phyloP scores from a whole-genome alignment of 2,329 filamentous ascomycete species.

The Chaetomiaceae sp. region DNA sequence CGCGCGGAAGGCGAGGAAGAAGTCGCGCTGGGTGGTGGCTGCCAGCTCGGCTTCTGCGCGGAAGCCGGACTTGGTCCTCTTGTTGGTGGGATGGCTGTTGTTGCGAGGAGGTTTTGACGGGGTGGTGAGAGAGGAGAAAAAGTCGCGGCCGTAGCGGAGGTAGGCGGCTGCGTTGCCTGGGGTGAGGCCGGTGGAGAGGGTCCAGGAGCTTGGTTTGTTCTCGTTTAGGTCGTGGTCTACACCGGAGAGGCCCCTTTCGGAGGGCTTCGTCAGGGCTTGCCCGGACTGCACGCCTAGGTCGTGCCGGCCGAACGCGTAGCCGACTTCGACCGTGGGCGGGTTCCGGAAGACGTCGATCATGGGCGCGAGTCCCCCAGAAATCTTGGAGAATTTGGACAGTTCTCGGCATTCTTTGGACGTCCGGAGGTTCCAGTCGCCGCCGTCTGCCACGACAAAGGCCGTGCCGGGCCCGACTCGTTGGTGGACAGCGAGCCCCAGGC shows the following conservation, averaged over 20 bases:
- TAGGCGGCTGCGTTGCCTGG: constrained; percentile 33
- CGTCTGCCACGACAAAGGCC: constrained; percentile 39
- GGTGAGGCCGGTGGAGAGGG: constrained; percentile 35
- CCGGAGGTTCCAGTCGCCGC: constrained; percentile 37
- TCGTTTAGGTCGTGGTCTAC: constrained; percentile 35
- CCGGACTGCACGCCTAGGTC: constrained; percentile 32
- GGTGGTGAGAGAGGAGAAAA: constrained; percentile 27
- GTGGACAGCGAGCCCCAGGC: constrained; percentile 33
- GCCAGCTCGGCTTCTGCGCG: constrained; percentile 43
- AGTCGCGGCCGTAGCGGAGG: constrained; percentile 35
- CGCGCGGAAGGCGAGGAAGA: constrained; percentile 41
- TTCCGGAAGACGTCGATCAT: constrained; percentile 15
- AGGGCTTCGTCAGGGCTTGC: constrained; percentile 31
- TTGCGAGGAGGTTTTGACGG: constrained; percentile 19
- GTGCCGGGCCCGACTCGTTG: constrained; percentile 34
- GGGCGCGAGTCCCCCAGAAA: constrained; percentile 26
- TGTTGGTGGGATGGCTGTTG: not conserved
- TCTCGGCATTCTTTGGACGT: constrained; percentile 30
- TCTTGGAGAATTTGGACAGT: constrained; percentile 33
- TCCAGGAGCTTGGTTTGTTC: constrained; percentile 35
- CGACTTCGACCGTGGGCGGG: constrained; percentile 40
- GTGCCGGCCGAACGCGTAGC: constrained; percentile 35
- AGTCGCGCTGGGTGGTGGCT: constrained; percentile 34
- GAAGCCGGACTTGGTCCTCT: constrained; percentile 21
- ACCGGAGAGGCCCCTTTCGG: constrained; percentile 35